Percentiles rank a stretch among this genome's conserved stretches.
phyloP scores from a whole-genome alignment of 441 rosid species.

The Bruguiera hainesii region DNA sequence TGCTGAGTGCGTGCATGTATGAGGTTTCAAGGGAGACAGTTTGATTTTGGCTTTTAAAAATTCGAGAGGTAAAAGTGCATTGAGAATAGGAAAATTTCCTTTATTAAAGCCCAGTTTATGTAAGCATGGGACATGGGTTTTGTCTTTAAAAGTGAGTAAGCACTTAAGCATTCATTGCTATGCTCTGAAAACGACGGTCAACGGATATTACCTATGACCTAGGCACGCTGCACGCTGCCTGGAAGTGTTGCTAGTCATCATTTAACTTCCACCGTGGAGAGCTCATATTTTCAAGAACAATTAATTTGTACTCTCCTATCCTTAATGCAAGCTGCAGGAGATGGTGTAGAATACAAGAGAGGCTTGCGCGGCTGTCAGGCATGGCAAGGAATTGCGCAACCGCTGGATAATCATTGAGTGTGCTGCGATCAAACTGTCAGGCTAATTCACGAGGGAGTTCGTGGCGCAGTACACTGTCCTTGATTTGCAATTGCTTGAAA shows the following conservation, averaged over 20 bases:
- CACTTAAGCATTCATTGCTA: constrained; percentile 4
- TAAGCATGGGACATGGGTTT: constrained; percentile 1
- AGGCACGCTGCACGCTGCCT: background rate
- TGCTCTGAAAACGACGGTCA: constrained; percentile 15
- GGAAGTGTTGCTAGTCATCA: constrained; percentile 17
- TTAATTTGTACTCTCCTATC: too few species aligned
- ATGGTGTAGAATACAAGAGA: too few species aligned
- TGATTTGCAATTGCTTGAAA: background rate
- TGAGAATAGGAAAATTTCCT: background rate
- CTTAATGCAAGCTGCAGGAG: too few species aligned
- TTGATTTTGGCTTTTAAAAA: constrained; percentile 6
- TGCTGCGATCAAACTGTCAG: background rate
- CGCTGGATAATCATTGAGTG: background rate
- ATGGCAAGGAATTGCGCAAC: background rate
- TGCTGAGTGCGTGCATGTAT: constrained; percentile 5
- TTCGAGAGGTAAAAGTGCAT: background rate
- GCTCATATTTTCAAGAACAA: constrained; percentile 9
- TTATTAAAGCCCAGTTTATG: too few species aligned
- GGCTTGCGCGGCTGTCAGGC: background rate
- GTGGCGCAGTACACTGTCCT: background rate
- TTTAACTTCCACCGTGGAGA: background rate
- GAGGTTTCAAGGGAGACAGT: constrained; percentile 9
- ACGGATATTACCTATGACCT: background rate
- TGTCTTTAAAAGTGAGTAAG: constrained; percentile 6
- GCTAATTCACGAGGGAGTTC: too few species aligned